Evolutionary conservation across 2,329 filamentous ascomycete genomes (phyloP), one percentile per base, ranked within the genome.

Genomic region (Macroventuria anomochaeta): DNA sequence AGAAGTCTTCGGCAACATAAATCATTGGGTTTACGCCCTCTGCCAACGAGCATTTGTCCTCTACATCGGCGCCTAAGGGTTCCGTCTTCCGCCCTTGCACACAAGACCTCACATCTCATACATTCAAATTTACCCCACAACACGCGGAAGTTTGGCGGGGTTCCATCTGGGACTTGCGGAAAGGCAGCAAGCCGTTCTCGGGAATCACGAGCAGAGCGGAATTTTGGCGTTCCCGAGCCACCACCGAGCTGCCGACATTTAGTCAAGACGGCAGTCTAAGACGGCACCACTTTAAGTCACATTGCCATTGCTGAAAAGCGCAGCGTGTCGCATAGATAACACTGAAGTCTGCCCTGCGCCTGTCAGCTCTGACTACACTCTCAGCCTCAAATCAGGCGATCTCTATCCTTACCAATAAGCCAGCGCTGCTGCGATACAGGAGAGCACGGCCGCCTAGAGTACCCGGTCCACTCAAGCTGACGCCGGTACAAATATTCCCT

Each of bases 201-300:
- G 41, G 21, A 40, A 36, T 25, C 28, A n/a, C 8, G 21, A 33
- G 48, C 15, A 25, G 26, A 5, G 56, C 62, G 58, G 58, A 65
- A 62, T 50, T 52, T 25, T 21, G 20, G 51, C 53, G 56, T 61
- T 53, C 39, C 52, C 56, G 50, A 54, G 38, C 44, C 17, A 52
- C 17, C 26, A 28, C 55, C 36, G 25, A 37, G 28, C 31, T 18
- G 25, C 28, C 18, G 39, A 25, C 32, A 42, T 37, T 23, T 17
- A 38, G 33, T 40, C 40, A 29, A 25, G 23, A 18, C 42, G 49
- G 47, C 53, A 64, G 39, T 58, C 55, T 42, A 61, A 64, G 62
- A 70, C 62, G 63, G 63, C 65, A 67, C 46, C 57, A 67, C 57
- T 63, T 60, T 48, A 57, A 47, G 51, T 57, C 63, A 60, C 53